phyloP scores from a whole-genome alignment of 2,329 filamentous ascomycete genomes.

The Sarocladium kiliense region DNA sequence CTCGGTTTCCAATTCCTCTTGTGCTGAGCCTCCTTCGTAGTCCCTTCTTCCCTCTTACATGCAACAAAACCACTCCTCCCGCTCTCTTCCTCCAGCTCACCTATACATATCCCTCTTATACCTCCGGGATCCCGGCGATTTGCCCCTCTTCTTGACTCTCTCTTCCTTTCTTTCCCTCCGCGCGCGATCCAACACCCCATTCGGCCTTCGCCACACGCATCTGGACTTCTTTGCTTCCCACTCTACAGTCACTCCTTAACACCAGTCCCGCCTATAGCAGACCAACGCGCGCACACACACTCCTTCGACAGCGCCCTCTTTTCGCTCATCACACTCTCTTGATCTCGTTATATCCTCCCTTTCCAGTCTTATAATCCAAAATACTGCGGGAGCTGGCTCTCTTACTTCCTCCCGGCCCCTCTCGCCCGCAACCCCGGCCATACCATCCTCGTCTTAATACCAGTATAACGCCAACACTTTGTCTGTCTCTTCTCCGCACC shows the following conservation, averaged over 20 bases:
- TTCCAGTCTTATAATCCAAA: conserved; percentile 36
- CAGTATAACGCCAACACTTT: conserved; percentile 14
- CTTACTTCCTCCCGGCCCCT: conserved; percentile 22
- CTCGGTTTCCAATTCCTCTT: background rate
- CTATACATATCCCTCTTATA: conserved; percentile 44
- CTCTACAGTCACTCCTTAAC: conserved; percentile 8
- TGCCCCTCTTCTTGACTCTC: conserved; percentile 38
- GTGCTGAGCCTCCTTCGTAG: background rate
- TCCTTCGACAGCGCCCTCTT: background rate
- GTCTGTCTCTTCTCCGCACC: background rate
- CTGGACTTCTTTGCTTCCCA: conserved; percentile 12
- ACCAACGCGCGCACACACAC: conserved; percentile 6
- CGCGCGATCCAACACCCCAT: conserved; percentile 6
- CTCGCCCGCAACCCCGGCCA: background rate
- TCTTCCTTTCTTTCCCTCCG: conserved; percentile 21
- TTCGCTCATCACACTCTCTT: background rate
- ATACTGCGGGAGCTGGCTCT: conserved; percentile 48
- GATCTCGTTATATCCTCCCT: conserved; percentile 23
- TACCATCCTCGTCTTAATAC: background rate
- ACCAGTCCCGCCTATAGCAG: conserved; percentile 5
- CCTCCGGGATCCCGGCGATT: conserved; percentile 41
- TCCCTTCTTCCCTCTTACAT: background rate
- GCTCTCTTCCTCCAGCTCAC: conserved; percentile 13
- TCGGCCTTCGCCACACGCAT: conserved; percentile 8
- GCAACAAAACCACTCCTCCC: background rate